Evolutionary conservation across 139 green algal genomes (phyloP).

Genomic region (Nannochloris sp.): DNA sequence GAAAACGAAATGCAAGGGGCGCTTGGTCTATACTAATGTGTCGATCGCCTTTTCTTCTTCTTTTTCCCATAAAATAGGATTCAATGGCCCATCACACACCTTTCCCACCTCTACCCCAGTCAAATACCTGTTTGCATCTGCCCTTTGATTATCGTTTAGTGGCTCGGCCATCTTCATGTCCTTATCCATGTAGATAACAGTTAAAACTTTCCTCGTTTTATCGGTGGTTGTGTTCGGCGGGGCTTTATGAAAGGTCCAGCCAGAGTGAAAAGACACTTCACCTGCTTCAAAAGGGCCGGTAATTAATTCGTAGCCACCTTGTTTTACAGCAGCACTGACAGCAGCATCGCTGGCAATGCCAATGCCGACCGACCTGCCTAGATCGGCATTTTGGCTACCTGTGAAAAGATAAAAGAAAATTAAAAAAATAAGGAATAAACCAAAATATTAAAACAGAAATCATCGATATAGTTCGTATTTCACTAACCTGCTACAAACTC

Average conservation of each 20-base stretch:
- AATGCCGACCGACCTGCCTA: constrained; percentile 18
- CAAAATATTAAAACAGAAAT: too few relatives aligned
- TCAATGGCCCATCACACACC: constrained; percentile 2
- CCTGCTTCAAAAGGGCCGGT: constrained; percentile 17
- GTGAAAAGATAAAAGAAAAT: too few relatives aligned
- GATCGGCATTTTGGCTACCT: constrained; percentile 12
- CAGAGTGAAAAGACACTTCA: constrained; percentile 20
- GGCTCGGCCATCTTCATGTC: constrained; percentile 20
- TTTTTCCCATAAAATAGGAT: constrained; percentile 10
- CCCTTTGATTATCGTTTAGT: constrained; percentile 16
- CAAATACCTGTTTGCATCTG: constrained; percentile 1
- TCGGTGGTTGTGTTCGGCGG: constrained; percentile 10
- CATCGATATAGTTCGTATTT: too few relatives aligned
- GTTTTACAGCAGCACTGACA: constrained; percentile 1
- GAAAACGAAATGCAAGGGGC: too few relatives aligned
- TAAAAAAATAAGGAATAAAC: too few relatives aligned
- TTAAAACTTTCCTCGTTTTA: constrained; percentile 9
- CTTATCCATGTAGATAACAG: constrained; percentile 27
- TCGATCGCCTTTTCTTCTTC: too few relatives aligned
- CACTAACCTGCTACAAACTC: constrained; percentile 24
- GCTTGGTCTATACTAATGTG: too few relatives aligned
- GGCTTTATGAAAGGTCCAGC: constrained; percentile 25
- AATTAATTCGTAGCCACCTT: neutral
- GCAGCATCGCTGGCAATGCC: constrained; percentile 8
- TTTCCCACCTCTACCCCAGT: neutral